Conservation (phyloP, 768 basidiomycete genomes). For the Amanita fuliginea region DNA sequence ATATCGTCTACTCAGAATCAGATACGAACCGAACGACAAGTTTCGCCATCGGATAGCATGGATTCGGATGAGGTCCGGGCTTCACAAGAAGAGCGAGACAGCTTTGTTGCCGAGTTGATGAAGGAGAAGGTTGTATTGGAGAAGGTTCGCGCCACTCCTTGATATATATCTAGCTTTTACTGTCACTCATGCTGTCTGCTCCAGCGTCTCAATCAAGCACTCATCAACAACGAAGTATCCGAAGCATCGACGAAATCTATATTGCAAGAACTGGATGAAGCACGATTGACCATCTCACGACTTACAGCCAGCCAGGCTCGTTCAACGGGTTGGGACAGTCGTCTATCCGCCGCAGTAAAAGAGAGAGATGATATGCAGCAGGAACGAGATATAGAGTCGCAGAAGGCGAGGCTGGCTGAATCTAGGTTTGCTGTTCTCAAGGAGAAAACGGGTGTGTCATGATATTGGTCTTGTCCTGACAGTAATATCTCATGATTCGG, state of each 20-base stretch:
- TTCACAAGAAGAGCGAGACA: constrained; percentile 21
- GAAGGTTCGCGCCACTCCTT: constrained; percentile 29
- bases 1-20: background rate
- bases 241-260: constrained; percentile 71
- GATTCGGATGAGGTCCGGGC: constrained; percentile 11
- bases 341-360: constrained; percentile 50
- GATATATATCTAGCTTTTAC: background rate
- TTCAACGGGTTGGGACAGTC: constrained; percentile 59
- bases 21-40: background rate
- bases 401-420: constrained; percentile 61
- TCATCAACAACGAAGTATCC: constrained; percentile 71
- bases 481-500: background rate
- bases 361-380: constrained; percentile 80
- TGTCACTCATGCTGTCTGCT: background rate
- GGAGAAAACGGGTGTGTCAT: constrained; percentile 49
- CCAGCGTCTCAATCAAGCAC: constrained; percentile 68
- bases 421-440: constrained; percentile 49
- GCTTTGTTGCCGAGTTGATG: constrained; percentile 21
- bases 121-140: constrained; percentile 55
- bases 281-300: constrained; percentile 53
- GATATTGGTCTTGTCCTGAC: background rate
- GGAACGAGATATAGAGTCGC: constrained; percentile 63
- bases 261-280: constrained; percentile 65
- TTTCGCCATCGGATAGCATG: constrained; percentile 7
- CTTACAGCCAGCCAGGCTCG: constrained; percentile 61